These are phyloP conservation scores for Aspergillus brasiliensis DNA, from an alignment of 2,329 filamentous ascomycete species.

Conservation along the genomic window DNA sequence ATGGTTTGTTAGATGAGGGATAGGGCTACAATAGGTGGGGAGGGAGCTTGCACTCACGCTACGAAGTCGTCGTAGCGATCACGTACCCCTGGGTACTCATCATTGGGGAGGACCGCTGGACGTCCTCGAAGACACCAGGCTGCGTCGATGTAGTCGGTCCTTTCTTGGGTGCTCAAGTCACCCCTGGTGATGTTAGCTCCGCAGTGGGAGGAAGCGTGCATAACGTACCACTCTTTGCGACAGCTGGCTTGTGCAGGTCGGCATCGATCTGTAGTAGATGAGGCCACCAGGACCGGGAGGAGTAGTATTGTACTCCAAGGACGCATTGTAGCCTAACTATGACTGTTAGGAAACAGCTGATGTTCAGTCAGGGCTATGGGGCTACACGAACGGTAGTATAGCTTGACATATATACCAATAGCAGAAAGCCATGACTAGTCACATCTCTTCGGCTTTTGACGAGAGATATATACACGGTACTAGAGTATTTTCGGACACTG, in stretches of 20 bases:
- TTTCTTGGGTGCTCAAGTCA: conserved; percentile 17
- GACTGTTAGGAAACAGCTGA: too few species aligned
- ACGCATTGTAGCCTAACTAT: background rate
- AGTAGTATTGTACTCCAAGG: background rate
- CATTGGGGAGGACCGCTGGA: conserved; percentile 21
- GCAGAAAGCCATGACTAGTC: too few species aligned
- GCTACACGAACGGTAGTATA: too few species aligned
- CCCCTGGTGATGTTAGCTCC: conserved; percentile 17
- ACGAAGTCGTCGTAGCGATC: conserved; percentile 33
- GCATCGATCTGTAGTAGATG: background rate
- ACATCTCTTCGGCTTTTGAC: too few species aligned
- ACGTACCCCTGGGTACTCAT: conserved; percentile 26
- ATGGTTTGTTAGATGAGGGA: background rate
- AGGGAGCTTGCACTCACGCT: conserved; percentile 22
- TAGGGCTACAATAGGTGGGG: background rate
- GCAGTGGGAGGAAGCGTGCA: background rate
- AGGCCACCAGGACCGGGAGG: background rate
- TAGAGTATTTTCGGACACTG: too few species aligned
- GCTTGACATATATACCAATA: too few species aligned
- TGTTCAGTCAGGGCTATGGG: too few species aligned
- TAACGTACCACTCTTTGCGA: background rate
- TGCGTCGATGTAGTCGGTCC: conserved; percentile 29
- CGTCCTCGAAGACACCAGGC: conserved; percentile 25
- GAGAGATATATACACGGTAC: too few species aligned
- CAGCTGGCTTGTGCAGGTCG: background rate